phyloP scores from a whole-genome alignment of 116 monocot species.

The Phalaenopsis hybrid region DNA sequence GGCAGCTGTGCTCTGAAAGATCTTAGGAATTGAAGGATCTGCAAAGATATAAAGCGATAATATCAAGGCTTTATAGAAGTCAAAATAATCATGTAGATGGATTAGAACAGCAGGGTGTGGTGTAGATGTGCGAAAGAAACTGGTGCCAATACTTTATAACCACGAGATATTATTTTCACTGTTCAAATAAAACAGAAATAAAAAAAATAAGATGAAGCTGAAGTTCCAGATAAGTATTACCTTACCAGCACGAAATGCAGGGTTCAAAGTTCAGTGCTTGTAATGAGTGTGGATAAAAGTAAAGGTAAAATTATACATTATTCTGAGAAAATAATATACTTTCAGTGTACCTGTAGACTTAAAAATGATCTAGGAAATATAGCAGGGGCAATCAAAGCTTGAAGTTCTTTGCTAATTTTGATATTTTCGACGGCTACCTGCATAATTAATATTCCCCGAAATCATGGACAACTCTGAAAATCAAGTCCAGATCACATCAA shows the following conservation, averaged over 20 bases:
- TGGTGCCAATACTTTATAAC: not conserved
- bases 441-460: not conserved
- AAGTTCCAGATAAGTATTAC: too few relatives aligned
- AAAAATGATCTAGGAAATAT: constrained; percentile 81
- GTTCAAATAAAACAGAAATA: not conserved
- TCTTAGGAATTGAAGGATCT: constrained; percentile 87
- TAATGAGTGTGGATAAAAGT: not conserved
- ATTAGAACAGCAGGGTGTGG: not conserved
- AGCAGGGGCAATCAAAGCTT: constrained; percentile 90
- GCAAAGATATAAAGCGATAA: constrained; percentile 7
- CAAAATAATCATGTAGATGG: not conserved
- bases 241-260: not conserved
- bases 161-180: not conserved
- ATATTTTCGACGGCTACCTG: constrained; percentile 85
- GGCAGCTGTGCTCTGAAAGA: constrained; percentile 74
- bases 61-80: not conserved
- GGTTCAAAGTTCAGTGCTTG: not conserved
- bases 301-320: not conserved
- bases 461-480: not conserved
- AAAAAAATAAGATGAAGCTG: too few relatives aligned
- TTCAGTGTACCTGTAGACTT: constrained; percentile 55
- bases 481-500: not conserved
- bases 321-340: not conserved
- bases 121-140: too few relatives aligned
- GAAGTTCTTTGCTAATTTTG: constrained; percentile 79